These are phyloP conservation scores for Bretschneidera sinensis DNA, from an alignment of 345 rosid genomes.

Conservation along the genomic window DNA sequence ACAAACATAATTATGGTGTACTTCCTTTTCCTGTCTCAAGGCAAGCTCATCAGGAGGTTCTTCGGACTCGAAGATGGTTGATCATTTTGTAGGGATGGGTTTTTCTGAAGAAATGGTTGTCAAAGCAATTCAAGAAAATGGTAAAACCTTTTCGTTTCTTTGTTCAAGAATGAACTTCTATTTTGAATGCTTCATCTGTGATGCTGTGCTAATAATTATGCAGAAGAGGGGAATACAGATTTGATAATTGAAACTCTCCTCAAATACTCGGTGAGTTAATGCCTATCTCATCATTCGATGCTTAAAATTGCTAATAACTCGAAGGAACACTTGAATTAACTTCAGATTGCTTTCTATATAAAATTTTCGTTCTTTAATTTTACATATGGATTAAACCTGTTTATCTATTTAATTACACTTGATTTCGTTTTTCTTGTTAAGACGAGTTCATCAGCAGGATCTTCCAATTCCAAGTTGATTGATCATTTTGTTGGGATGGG, in stretches of 20 bases:
- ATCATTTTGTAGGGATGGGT: constrained; percentile 73
- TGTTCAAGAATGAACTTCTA: not conserved
- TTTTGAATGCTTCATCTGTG: constrained; percentile 12
- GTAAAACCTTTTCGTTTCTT: constrained; percentile 29
- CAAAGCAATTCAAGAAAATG: constrained; percentile 59
- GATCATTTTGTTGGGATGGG: constrained; percentile 57
- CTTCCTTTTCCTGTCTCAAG: constrained; percentile 30
- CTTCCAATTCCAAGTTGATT: constrained; percentile 43
- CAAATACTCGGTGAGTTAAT: constrained; percentile 39
- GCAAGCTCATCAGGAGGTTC: constrained; percentile 45
- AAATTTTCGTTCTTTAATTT: not conserved
- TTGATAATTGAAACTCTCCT: constrained; percentile 51
- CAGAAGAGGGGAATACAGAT: constrained; percentile 48
- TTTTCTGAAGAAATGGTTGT: constrained; percentile 53
- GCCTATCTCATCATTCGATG: not conserved
- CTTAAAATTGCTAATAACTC: not conserved
- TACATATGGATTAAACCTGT: not conserved
- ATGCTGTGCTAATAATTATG: constrained; percentile 12
- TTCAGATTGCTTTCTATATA: not conserved
- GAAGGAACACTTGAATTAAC: not conserved
- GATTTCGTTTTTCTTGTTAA: constrained; percentile 14
- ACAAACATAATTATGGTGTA: not conserved
- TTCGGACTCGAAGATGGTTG: constrained; percentile 43
- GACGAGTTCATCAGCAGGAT: constrained; percentile 31
- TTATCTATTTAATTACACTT: not conserved